Conservation (phyloP, 2,329 filamentous ascomycete genomes). For the Tolypocladium cylindrosporum region DNA sequence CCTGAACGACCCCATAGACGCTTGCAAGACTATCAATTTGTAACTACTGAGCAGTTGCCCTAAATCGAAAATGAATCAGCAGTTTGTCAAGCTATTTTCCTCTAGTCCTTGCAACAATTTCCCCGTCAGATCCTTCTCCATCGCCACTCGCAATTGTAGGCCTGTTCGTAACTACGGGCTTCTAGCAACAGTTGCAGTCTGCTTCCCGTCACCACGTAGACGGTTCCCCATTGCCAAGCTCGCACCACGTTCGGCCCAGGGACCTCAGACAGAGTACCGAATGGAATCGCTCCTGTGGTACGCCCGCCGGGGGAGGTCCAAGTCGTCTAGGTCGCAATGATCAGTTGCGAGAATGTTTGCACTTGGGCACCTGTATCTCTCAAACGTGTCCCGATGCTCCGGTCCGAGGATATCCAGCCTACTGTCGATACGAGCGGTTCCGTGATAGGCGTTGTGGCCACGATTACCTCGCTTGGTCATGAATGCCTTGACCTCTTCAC, state of each 20-base stretch:
- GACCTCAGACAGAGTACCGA: not conserved
- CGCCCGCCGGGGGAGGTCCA: not conserved
- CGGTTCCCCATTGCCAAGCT: too few species aligned
- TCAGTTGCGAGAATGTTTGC: not conserved
- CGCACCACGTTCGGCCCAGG: not conserved
- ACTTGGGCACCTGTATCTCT: slow-evolving; percentile 7
- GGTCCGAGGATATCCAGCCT: slow-evolving; percentile 11
- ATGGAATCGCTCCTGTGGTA: not conserved
- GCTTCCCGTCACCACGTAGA: not conserved
- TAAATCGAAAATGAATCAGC: not conserved
- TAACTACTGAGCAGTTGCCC: not conserved
- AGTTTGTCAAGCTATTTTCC: not conserved
- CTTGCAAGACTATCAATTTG: not conserved
- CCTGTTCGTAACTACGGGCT: not conserved
- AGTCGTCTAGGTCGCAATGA: slow-evolving; percentile 3
- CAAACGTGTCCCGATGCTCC: slow-evolving; percentile 12
- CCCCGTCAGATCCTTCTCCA: not conserved
- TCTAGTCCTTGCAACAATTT: too few species aligned
- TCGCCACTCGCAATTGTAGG: not conserved
- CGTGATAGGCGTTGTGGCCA: slow-evolving; percentile 2
- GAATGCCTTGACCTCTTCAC: slow-evolving; percentile 13
- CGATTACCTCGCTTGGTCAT: slow-evolving; percentile 7
- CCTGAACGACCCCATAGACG: too few species aligned
- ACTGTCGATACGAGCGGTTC: slow-evolving; percentile 15
- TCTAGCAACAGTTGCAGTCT: not conserved